Evolutionary conservation across 148 eudicot species (phyloP).

Genomic region (Amaranthus cruentus): DNA sequence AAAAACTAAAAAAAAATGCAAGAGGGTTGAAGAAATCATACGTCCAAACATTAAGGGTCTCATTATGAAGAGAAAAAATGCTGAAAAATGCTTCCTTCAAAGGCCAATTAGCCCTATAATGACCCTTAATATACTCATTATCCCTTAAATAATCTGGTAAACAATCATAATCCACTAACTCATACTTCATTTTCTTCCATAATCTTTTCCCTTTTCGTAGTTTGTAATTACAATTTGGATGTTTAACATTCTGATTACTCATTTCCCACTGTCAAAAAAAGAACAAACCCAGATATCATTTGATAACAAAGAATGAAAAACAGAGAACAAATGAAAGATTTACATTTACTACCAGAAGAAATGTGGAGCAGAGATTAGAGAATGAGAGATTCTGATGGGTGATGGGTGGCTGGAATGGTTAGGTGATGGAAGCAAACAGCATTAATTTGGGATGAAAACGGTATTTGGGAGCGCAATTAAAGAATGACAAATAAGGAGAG

Average conservation of each 20-base stretch:
- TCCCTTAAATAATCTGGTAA: slow-evolving; percentile 80
- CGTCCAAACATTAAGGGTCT: slow-evolving; percentile 97
- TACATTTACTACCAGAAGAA: background rate
- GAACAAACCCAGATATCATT: background rate
- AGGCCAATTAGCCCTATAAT: slow-evolving; percentile 86
- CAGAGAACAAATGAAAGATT: no score
- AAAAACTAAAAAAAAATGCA: background rate
- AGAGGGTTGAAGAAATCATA: slow-evolving; percentile 29
- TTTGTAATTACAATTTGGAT: slow-evolving; percentile 10
- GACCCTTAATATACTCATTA: slow-evolving; percentile 69
- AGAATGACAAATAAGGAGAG: background rate
- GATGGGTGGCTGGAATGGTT: slow-evolving; percentile 6
- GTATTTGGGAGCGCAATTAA: slow-evolving; percentile 16
- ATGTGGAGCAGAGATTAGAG: background rate
- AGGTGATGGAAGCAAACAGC: slow-evolving; percentile 13
- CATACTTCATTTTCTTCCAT: slow-evolving; percentile 86
- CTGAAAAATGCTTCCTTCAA: slow-evolving; percentile 70
- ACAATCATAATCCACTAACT: slow-evolving; percentile 73
- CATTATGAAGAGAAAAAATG: slow-evolving; percentile 75
- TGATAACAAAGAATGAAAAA: background rate
- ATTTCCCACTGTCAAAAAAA: background rate
- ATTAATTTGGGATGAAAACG: background rate
- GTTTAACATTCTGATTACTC: background rate
- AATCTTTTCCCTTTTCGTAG: slow-evolving; percentile 66
- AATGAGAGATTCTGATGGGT: background rate